Evolutionary conservation across 2,329 filamentous ascomycete genomes (phyloP).

Genomic region (Neonectria faginata): DNA sequence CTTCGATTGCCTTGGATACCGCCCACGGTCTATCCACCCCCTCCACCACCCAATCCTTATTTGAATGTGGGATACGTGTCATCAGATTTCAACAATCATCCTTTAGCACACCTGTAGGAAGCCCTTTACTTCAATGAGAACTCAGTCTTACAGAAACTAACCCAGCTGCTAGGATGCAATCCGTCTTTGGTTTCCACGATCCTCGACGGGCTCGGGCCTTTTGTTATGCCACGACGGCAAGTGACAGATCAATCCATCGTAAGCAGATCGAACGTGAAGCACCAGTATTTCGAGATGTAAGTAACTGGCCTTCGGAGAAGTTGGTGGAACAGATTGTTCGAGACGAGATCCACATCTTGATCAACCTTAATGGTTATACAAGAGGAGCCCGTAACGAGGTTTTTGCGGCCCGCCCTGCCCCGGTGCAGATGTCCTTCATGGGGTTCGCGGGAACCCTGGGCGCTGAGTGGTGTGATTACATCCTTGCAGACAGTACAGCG

Average conservation of each 20-base stretch:
- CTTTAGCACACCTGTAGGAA: constrained; percentile 84
- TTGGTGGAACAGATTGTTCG: constrained; percentile 87
- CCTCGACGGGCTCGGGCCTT: constrained; percentile 80
- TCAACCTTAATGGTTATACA: constrained; percentile 99
- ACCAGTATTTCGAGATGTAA: constrained; percentile 90
- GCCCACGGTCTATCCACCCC: constrained; percentile 83
- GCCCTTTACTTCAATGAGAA: background rate
- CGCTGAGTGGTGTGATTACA: constrained; percentile 98
- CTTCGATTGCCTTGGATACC: constrained; percentile 89
- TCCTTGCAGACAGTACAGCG: constrained; percentile 89
- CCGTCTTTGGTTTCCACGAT: constrained; percentile 93
- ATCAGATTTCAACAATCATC: constrained; percentile 99
- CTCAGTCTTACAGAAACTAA: background rate
- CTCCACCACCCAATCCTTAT: constrained; percentile 81
- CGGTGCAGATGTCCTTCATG: constrained; percentile 99
- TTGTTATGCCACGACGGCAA: constrained; percentile 94
- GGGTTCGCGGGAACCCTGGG: constrained; percentile 96
- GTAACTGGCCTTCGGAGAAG: constrained; percentile 84
- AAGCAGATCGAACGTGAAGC: constrained; percentile 94
- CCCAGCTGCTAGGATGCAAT: constrained; percentile 79
- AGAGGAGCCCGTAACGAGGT: constrained; percentile 97
- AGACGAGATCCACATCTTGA: constrained; percentile 92
- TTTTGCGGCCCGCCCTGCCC: constrained; percentile 92
- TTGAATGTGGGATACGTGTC: constrained; percentile 97
- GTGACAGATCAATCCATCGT: constrained; percentile 89